phyloP scores from a whole-genome alignment of 345 rosid genomes.

The Ricinus communis region DNA sequence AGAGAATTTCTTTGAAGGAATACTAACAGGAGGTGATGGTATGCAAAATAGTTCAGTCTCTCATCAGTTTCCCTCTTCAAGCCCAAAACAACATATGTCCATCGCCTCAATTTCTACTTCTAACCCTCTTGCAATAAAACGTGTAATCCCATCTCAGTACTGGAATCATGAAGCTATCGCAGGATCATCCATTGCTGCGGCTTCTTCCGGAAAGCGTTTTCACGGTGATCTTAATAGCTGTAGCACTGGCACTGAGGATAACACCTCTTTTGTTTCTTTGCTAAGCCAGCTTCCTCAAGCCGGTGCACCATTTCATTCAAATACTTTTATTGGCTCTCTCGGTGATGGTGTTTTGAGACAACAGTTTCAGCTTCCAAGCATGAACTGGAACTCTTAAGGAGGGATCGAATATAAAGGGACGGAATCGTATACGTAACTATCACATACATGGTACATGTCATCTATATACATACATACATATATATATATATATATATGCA shows the following conservation, averaged over 20 bases:
- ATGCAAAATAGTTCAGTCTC: slow-evolving; percentile 24
- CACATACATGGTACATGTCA: not conserved
- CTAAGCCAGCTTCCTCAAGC: slow-evolving; percentile 58
- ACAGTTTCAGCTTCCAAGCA: slow-evolving; percentile 54
- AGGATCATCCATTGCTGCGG: slow-evolving; percentile 16
- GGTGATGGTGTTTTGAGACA: slow-evolving; percentile 58
- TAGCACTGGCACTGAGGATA: slow-evolving; percentile 29
- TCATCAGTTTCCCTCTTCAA: slow-evolving; percentile 23
- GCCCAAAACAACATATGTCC: slow-evolving; percentile 25
- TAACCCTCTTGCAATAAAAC: slow-evolving; percentile 7
- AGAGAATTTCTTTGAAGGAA: slow-evolving; percentile 56
- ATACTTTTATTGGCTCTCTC: slow-evolving; percentile 36
- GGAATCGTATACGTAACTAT: too few relatives aligned
- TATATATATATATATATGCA: not conserved
- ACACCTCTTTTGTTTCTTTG: slow-evolving; percentile 57
- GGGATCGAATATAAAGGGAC: too few relatives aligned
- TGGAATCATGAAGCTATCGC: slow-evolving; percentile 31
- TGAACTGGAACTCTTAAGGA: slow-evolving; percentile 35
- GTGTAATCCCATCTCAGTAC: slow-evolving; percentile 25
- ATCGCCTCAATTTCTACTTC: slow-evolving; percentile 6
- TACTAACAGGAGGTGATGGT: slow-evolving; percentile 32
- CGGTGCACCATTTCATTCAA: slow-evolving; percentile 45
- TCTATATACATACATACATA: not conserved
- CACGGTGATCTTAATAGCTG: slow-evolving; percentile 49
- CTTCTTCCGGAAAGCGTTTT: slow-evolving; percentile 46